Evolutionary conservation across 257 asterid species (phyloP), one percentile per base, ranked within the genome.

Genomic region (Nicotiana benthamiana): DNA sequence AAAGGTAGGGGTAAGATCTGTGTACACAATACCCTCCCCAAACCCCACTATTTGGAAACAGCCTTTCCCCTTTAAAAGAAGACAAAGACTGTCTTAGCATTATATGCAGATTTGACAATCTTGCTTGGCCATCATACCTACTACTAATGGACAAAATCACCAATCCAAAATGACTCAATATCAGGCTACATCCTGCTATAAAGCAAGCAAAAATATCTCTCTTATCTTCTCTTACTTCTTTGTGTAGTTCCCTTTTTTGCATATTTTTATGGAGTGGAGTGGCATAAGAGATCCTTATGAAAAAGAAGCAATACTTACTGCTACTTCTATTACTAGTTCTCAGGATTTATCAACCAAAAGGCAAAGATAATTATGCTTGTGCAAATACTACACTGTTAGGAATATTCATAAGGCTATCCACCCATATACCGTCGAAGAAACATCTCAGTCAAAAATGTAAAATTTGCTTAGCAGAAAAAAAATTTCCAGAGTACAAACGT

Each of bases 41-140:
- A n/a, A n/a, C n/a, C n/a, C n/a, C n/a, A n/a, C n/a, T n/a, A n/a
- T n/a, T n/a, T n/a, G n/a, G n/a, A n/a, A n/a, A n/a, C n/a, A 90
- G 91, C 74, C 88, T 87, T 86, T 86, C 86, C 86, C 98, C 94
- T 82, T 85, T 36, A 54, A 89, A 80, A 77, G 72, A 82, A 62
- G 60, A 67, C 15, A 70, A 32, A 32, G 1, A 64, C 1, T 52
- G 52, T 30, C 10, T 16, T 15, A 70, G 67, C 75, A 24, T 28
- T 51, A 79, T 28, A 64, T 46, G 59, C 28, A 15, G 40, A 72
- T 24, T 51, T 15, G 24, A 16, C 17, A 48, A 26, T 74, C 26
- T 74, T 74, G 61, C 61, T 48, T 4, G 2, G 40, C 79, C 40
- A 6, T 26, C 9, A 6, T 9, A 7, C 24, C 61, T 74, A 26